phyloP scores from a whole-genome alignment of 225 moss, liverwort and hornwort genomes.

The Antitrichia curtipendula region DNA sequence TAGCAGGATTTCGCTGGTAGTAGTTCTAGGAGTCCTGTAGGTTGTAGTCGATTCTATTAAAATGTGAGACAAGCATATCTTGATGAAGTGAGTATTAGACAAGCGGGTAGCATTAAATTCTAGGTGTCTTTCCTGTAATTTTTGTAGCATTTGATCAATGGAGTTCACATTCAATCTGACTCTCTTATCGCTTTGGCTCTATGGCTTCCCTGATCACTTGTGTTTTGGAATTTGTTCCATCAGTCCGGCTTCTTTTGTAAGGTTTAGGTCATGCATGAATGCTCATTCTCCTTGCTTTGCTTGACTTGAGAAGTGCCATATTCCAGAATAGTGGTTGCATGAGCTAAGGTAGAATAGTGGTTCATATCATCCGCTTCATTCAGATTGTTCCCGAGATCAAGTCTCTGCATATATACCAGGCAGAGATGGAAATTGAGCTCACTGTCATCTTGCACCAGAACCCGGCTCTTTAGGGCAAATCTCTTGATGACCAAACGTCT shows the following conservation, averaged over 20 bases:
- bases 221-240: not conserved
- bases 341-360: not conserved
- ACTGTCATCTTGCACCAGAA: not conserved
- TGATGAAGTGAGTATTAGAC: not conserved
- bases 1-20: not conserved
- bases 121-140: not conserved
- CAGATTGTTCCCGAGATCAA: not conserved
- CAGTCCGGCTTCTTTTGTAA: not conserved
- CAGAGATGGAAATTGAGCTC: not conserved
- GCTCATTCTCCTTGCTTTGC: not conserved
- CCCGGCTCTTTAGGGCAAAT: not conserved
- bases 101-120: not conserved
- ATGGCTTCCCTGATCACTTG: too few species aligned
- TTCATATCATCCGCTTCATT: not conserved
- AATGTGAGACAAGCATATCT: not conserved
- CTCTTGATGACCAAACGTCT: not conserved
- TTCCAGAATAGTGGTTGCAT: not conserved
- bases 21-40: not conserved
- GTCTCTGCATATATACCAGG: not conserved
- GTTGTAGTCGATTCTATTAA: not conserved
- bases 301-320: not conserved
- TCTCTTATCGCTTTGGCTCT: not conserved
- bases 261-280: not conserved
- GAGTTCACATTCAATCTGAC: not conserved
- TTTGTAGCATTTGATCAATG: constrained; percentile 9